A percentile compares a stretch with the other conserved stretches of the same genome.
Conservation (phyloP, 331 rosid species). For the Saraca asoca region DNA sequence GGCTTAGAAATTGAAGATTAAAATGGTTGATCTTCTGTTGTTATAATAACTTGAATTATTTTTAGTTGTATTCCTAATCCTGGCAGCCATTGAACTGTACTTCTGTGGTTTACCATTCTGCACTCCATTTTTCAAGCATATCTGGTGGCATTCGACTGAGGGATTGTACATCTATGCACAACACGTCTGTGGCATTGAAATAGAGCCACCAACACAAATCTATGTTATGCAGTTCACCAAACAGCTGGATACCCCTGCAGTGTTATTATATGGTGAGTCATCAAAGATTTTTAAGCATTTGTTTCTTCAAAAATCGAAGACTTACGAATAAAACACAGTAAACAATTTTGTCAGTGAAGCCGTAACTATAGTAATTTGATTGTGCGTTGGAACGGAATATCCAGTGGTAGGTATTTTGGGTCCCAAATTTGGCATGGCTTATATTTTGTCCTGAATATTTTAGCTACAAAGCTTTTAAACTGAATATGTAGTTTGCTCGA, state of each 20-base stretch:
- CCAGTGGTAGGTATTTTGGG: too few relatives aligned
- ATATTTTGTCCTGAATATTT: too few relatives aligned
- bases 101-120: conserved; percentile 1
- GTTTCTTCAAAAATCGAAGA: too few relatives aligned
- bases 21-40: conserved; percentile 10
- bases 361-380: too few relatives aligned
- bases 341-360: too few relatives aligned
- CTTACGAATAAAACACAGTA: too few relatives aligned
- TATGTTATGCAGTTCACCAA: neutral
- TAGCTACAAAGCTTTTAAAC: too few relatives aligned
- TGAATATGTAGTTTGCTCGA: too few relatives aligned
- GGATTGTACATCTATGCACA: neutral
- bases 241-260: neutral
- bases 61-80: neutral
- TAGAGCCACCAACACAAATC: neutral
- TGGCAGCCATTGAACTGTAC: conserved; percentile 5
- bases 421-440: too few relatives aligned
- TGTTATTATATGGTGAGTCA: too few relatives aligned
- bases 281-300: too few relatives aligned
- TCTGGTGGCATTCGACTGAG: neutral
- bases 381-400: too few relatives aligned
- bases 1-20: conserved; percentile 44
- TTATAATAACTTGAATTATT: conserved; percentile 9
- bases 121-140: neutral
- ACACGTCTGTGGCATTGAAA: neutral